These are phyloP conservation scores for Solanum etuberosum DNA, from an alignment of 257 asterid genomes.

Conservation along the genomic window DNA sequence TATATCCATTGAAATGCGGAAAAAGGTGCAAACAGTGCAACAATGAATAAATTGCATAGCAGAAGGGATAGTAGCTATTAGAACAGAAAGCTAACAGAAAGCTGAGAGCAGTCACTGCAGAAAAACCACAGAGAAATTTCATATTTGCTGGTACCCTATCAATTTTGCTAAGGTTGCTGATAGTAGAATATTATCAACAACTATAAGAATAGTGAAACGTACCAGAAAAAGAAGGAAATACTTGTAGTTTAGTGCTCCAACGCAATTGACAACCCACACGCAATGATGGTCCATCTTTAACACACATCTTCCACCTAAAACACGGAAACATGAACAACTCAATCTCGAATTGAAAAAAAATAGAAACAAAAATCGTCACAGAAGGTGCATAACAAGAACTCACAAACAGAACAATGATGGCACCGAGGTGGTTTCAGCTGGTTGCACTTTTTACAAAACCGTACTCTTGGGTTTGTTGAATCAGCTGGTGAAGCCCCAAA, in stretches of 20 bases:
- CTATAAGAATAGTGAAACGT: constrained; percentile 4
- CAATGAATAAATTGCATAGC: neutral
- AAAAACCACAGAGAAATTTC: neutral
- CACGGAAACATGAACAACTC: neutral
- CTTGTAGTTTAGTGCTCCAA: constrained; percentile 96
- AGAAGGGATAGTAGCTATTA: neutral
- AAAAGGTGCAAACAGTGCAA: neutral
- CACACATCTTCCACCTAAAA: constrained; percentile 91
- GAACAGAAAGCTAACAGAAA: neutral
- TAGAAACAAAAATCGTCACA: neutral
- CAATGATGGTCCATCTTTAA: constrained; percentile 99
- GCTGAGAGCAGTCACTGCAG: neutral
- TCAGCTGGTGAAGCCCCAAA: constrained; percentile 34
- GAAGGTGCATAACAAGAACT: constrained; percentile 29
- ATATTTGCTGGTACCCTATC: neutral
- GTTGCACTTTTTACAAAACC: constrained; percentile 90
- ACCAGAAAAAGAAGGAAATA: constrained; percentile 97
- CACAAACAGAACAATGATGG: constrained; percentile 99
- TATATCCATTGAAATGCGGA: neutral
- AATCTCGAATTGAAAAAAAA: constrained; percentile 9
- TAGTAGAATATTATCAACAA: neutral
- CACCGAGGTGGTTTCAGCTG: constrained; percentile 98
- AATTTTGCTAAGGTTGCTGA: neutral
- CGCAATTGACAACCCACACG: constrained; percentile 99
- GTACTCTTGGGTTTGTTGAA: constrained; percentile 39